Base-by-base conservation (phyloP, 192 early-diverging fungal species). In the Oehlia diaphana region DNA sequence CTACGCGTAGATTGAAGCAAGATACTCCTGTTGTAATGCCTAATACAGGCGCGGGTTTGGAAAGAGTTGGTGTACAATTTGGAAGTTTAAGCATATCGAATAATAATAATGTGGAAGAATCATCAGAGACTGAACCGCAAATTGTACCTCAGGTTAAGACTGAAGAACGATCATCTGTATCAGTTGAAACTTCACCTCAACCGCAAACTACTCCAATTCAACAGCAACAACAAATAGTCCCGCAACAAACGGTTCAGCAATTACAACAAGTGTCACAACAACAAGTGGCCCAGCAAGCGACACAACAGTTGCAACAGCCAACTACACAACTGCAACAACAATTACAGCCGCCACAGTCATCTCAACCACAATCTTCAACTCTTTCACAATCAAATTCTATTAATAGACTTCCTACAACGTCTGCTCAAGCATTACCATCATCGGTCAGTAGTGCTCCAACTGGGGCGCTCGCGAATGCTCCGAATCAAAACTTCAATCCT, bases 11-110 rank as follows among this genome's bases (percentile, higher is more conserved):
- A 81, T 87, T 96, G 80, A 94, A 94, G 73, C 96, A 98, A 82
- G 94, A 96, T 82, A 92, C 92, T 16, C 88, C 95, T 58, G 94
- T 97, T 14, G 95, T 97, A 23, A 95, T 98, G 91, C 94, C 95
- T 14, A 83, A 85, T 61, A 89, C 87, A 64, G 88, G 83, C 64
- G 83, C 92, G 7, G 82, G 89, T 47, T 76, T 94, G 10, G 88
- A 90, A 42, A 85, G 89, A 49, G 88, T 95, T 26, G 93, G 90
- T 69, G 88, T 93, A 28, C 92, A 94, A 80, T 96, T 96, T 88
- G 96, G 95, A 28, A 94, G 92, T 63, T 83, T 94, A 66, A 83
- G 85, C 23, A 83, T 94, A 65, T 90, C 90, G 26, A 88, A 88
- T 67, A 89, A 42, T 42, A 42, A 86, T 67, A 78, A 79, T 9